Evolutionary conservation across 1,284 basidiomycete genomes (phyloP).

Genomic region (Cryptococcus sp.): DNA sequence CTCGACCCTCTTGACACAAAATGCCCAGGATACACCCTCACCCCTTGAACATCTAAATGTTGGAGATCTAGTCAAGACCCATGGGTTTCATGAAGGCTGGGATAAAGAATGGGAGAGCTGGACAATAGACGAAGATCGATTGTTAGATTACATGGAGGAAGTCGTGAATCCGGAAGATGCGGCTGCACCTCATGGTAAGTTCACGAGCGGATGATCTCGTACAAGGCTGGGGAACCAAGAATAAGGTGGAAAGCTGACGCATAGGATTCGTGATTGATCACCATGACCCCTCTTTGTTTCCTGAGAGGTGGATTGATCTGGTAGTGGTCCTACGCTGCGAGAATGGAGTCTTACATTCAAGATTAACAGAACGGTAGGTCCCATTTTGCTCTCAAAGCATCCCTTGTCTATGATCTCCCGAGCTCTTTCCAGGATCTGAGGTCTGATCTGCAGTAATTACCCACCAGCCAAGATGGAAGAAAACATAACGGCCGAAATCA

Average conservation of each 20-base stretch:
- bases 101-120: conserved; percentile 94
- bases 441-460: conserved; percentile 62
- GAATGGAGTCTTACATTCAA: conserved; percentile 83
- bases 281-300: conserved; percentile 93
- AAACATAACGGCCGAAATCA: conserved; percentile 98
- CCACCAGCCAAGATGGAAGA: conserved; percentile 91
- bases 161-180: conserved; percentile 43
- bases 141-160: conserved; percentile 83
- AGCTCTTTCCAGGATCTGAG: neutral
- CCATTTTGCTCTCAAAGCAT: conserved; percentile 3
- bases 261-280: conserved; percentile 92
- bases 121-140: conserved; percentile 92
- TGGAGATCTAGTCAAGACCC: conserved; percentile 81
- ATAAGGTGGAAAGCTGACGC: conserved; percentile 9
- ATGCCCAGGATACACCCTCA: conserved; percentile 52
- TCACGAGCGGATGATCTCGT: too few species aligned
- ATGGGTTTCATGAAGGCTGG: conserved; percentile 74
- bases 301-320: conserved; percentile 96
- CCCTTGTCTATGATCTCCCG: neutral
- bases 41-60: conserved; percentile 81
- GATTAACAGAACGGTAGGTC: conserved; percentile 83
- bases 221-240: neutral
- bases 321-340: conserved; percentile 89
- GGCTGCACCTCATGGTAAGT: conserved; percentile 39
- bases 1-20: conserved; percentile 63